Conservation (phyloP, 116 monocot species). For the Papilionanthe hybrid region DNA sequence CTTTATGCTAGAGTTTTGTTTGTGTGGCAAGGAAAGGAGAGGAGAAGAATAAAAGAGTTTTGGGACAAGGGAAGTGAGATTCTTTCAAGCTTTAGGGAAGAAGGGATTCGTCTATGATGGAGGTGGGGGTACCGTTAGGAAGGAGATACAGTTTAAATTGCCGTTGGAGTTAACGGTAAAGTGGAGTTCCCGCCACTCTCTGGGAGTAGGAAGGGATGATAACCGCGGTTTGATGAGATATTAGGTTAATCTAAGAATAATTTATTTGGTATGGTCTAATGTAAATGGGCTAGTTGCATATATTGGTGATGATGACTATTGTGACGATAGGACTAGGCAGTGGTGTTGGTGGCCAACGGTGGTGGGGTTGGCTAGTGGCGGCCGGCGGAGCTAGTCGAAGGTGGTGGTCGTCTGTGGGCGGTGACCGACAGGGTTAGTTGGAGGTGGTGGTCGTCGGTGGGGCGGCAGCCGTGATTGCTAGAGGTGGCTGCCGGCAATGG, state of each 20-base stretch:
- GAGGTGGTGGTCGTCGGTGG: too few relatives aligned
- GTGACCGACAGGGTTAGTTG: too few relatives aligned
- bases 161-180: neutral
- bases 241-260: neutral
- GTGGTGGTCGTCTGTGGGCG: too few relatives aligned
- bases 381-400: too few relatives aligned
- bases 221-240: neutral
- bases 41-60: neutral
- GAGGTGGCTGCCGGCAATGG: too few relatives aligned
- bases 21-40: neutral
- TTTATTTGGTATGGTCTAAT: too few relatives aligned
- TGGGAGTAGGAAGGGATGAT: neutral
- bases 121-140: neutral
- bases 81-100: neutral
- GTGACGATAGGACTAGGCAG: too few relatives aligned
- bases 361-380: too few relatives aligned
- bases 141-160: neutral
- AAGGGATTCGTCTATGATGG: neutral
- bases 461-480: too few relatives aligned
- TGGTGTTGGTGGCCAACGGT: too few relatives aligned
- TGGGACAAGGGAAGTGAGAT: slow-evolving; percentile 3
- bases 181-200: neutral
- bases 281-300: too few relatives aligned
- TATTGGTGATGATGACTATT: too few relatives aligned
- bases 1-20: neutral